Evolutionary conservation across 2,329 filamentous ascomycete species (phyloP).

Genomic region (Aureobasidium zeae): DNA sequence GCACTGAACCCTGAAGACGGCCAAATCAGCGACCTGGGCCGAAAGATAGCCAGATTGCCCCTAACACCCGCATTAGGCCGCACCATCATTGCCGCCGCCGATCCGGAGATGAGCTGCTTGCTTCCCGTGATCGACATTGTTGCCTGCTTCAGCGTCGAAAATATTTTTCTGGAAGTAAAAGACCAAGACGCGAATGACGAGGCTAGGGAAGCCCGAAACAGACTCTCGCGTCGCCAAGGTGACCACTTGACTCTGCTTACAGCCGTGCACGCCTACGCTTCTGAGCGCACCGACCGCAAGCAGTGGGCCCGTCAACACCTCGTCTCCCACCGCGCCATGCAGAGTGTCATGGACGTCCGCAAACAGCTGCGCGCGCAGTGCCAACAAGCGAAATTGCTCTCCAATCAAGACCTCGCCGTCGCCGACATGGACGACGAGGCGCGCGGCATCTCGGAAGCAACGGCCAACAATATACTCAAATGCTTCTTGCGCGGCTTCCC

Average conservation of each 20-base stretch:
- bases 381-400: slow-evolving; percentile 35
- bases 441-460: slow-evolving; percentile 30
- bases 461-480: slow-evolving; percentile 44
- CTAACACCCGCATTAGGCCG: slow-evolving; percentile 72
- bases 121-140: slow-evolving; percentile 79
- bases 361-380: slow-evolving; percentile 53
- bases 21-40: slow-evolving; percentile 62
- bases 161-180: slow-evolving; percentile 50
- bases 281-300: slow-evolving; percentile 49
- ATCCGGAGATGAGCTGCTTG: slow-evolving; percentile 61
- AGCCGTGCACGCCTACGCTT: slow-evolving; percentile 50
- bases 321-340: slow-evolving; percentile 56
- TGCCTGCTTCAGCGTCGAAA: slow-evolving; percentile 55
- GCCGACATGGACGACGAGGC: slow-evolving; percentile 10
- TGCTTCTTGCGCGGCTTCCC: slow-evolving; percentile 51
- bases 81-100: slow-evolving; percentile 70
- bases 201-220: slow-evolving; percentile 45
- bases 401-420: slow-evolving; percentile 18
- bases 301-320: slow-evolving; percentile 51
- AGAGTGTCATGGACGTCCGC: slow-evolving; percentile 55
- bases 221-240: slow-evolving; percentile 51
- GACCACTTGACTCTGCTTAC: slow-evolving; percentile 55
- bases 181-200: slow-evolving; percentile 53
- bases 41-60: slow-evolving; percentile 72
- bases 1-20: slow-evolving; percentile 61